Evolutionary conservation across 2,329 filamentous ascomycete species (phyloP), one percentile per base, ranked within the genome.

Genomic region (Sclerotinia sclerotiorum): DNA sequence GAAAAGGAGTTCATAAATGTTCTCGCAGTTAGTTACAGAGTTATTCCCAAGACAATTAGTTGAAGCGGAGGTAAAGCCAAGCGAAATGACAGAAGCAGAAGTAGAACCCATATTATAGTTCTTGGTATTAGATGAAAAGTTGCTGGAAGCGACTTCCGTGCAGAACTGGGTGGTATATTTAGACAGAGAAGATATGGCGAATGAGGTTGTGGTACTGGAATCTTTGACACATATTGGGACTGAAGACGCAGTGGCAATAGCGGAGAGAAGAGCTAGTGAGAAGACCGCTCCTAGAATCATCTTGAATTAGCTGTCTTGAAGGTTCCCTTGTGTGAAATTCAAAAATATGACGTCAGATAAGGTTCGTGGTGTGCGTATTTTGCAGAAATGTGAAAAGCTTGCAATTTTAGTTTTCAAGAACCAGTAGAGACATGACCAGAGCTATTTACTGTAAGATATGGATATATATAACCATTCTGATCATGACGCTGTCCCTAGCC

Each of bases 151-250:
- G 15, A 39, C 51, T 51, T 63, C 46, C 15, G 15, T 46, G 29
- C 46, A 63, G 32, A 63, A 39, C 4, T 51, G 46, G n/a, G 29
- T 63, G 46, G 60, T 63, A 15, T 63, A 51, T 6, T 51, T 42
- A 1, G n/a, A 51, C 21, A 63, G 13, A 27, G 60, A 39, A 19
- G 46, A 51, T 51, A 51, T 42, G 5, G 17, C 39, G 15, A 39
- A 51, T 15, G n/a, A 32, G 4, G 21, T 39, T 39, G 32, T 39
- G 4, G 48, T 27, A 49, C n/a, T 63, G 32, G 60, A 42, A 39
- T 63, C 60, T 19, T 35, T 42, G 5, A 51, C 8, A 7, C 60
- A 51, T 39, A 63, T 42, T 8, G 60, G 60, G 11, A 51, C 51
- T 39, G 60, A 63, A 15, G 60, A 51, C 51, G 46, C 21, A 4